Conservation (phyloP, 73 alveolate genomes). For the Symbiodinium pilosum region DNA sequence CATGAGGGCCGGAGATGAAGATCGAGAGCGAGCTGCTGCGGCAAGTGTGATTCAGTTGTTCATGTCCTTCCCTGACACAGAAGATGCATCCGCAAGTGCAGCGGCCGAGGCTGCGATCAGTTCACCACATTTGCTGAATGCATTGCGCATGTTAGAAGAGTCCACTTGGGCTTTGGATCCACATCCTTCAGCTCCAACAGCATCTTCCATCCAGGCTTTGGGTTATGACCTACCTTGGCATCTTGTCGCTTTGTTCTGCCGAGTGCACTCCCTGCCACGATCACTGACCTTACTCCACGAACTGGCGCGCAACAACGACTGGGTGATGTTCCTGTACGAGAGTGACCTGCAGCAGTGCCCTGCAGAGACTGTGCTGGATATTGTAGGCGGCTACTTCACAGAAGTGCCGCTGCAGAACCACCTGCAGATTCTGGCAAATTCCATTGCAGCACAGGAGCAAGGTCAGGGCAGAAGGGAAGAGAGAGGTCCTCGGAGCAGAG, state of each 20-base stretch:
- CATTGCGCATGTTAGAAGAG: slow-evolving; percentile 63
- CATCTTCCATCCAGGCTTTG: slow-evolving; percentile 39
- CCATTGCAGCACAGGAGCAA: slow-evolving; percentile 44
- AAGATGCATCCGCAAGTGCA: slow-evolving; percentile 72
- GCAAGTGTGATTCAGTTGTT: slow-evolving; percentile 92
- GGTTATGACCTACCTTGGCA: slow-evolving; percentile 96
- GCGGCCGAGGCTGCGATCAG: slow-evolving; percentile 90
- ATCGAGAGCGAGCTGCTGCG: slow-evolving; percentile 32
- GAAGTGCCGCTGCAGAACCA: slow-evolving; percentile 94
- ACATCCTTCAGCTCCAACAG: slow-evolving; percentile 77
- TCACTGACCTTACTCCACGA: slow-evolving; percentile 96
- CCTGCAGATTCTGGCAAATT: slow-evolving; percentile 83
- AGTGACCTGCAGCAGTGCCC: slow-evolving; percentile 96
- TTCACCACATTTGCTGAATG: slow-evolving; percentile 70
- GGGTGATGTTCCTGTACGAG: slow-evolving; percentile 96
- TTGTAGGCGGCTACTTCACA: slow-evolving; percentile 95
- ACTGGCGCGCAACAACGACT: slow-evolving; percentile 96
- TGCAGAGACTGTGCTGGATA: slow-evolving; percentile 95
- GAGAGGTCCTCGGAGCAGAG: slow-evolving; percentile 31
- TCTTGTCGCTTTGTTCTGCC: slow-evolving; percentile 96
- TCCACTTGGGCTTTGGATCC: slow-evolving; percentile 95
- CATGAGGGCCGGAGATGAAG: background rate
- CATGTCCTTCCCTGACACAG: slow-evolving; percentile 67
- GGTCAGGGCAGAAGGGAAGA: background rate
- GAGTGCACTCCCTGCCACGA: slow-evolving; percentile 96